phyloP scores from a whole-genome alignment of 2,329 filamentous ascomycete species.

The Epichloe brachyelytri region DNA sequence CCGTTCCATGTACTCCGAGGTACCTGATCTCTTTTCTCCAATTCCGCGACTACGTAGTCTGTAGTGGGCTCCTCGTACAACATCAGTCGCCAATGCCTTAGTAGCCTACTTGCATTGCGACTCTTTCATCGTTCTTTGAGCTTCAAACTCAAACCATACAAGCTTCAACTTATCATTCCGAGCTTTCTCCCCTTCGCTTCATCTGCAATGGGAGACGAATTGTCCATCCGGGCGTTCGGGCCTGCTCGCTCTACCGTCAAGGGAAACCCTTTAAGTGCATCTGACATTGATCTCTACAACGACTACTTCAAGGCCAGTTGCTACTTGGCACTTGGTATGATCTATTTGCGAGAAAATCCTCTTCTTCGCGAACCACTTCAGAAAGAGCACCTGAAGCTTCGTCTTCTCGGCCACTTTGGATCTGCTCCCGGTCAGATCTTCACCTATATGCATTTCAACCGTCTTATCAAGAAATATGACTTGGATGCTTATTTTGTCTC shows the following conservation, averaged over 20 bases:
- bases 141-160: not conserved
- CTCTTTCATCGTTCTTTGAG: not conserved
- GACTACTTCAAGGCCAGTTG: slow-evolving; percentile 63
- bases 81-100: not conserved
- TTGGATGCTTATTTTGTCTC: slow-evolving; percentile 61
- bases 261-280: slow-evolving; percentile 46
- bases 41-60: not conserved
- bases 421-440: slow-evolving; percentile 72
- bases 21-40: no score
- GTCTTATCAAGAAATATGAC: slow-evolving; percentile 68
- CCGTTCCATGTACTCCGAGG: no score
- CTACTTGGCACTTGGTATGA: slow-evolving; percentile 68
- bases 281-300: slow-evolving; percentile 56
- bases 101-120: not conserved
- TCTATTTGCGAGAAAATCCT: slow-evolving; percentile 63
- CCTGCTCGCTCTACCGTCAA: slow-evolving; percentile 51
- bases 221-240: slow-evolving; percentile 52
- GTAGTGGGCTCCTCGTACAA: not conserved
- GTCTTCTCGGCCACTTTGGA: slow-evolving; percentile 66
- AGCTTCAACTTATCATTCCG: not conserved
- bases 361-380: slow-evolving; percentile 57
- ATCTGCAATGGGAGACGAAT: slow-evolving; percentile 26
- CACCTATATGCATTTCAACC: slow-evolving; percentile 72
- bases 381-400: slow-evolving; percentile 58
- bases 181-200: not conserved